phyloP scores from a whole-genome alignment of 78 protist species.

The Guillardia theta region DNA sequence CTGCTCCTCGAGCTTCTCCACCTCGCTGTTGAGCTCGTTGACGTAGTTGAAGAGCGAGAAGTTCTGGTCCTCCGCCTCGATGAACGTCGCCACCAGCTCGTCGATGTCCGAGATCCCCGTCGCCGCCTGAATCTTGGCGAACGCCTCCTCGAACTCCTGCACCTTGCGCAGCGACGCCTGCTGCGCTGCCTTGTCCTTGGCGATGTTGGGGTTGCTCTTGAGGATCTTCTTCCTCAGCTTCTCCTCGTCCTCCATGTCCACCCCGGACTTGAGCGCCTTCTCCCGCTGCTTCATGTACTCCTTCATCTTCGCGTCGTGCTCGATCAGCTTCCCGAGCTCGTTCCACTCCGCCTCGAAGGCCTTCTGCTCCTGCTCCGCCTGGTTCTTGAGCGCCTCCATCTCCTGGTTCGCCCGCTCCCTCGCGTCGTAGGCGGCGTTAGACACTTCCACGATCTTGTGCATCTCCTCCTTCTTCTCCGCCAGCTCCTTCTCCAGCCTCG shows the following conservation, averaged over 20 bases:
- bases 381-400: background rate
- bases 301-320: constrained; percentile 36
- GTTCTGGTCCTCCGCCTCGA: constrained; percentile 76
- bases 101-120: constrained; percentile 70
- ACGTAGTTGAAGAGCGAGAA: constrained; percentile 71
- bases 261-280: background rate
- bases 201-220: background rate
- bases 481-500: constrained; percentile 65
- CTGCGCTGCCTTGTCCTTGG: constrained; percentile 18
- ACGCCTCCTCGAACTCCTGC: constrained; percentile 73
- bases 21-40: constrained; percentile 73
- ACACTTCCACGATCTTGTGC: constrained; percentile 61
- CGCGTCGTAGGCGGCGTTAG: constrained; percentile 71
- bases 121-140: constrained; percentile 67
- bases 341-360: constrained; percentile 44
- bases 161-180: constrained; percentile 46
- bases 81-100: constrained; percentile 63
- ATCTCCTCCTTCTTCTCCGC: constrained; percentile 61
- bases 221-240: background rate
- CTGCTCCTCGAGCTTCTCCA: constrained; percentile 64
- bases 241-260: background rate
- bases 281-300: background rate
- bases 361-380: constrained; percentile 42
- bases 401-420: constrained; percentile 40
- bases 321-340: constrained; percentile 50